phyloP scores from a whole-genome alignment of 2,329 filamentous ascomycete genomes.

The Endothia cerciana region DNA sequence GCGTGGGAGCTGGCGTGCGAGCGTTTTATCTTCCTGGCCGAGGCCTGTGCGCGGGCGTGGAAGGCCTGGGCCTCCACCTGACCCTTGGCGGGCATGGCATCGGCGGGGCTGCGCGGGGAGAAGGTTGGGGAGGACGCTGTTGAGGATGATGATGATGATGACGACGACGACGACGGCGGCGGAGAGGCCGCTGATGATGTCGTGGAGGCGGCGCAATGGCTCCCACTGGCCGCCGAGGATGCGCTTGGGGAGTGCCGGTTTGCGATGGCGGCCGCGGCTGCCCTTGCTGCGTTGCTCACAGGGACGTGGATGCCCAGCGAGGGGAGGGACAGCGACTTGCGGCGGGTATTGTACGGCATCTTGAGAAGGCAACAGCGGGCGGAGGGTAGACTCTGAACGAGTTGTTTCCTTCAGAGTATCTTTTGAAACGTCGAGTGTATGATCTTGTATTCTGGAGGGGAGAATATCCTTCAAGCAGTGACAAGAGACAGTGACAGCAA shows the following conservation, averaged over 20 bases:
- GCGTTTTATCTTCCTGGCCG: conserved; percentile 73
- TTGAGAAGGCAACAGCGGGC: conserved; percentile 26
- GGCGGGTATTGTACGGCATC: conserved; percentile 96
- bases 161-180: conserved; percentile 35
- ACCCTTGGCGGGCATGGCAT: conserved; percentile 7
- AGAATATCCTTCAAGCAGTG: not conserved
- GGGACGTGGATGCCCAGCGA: conserved; percentile 91
- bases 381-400: not conserved
- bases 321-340: conserved; percentile 91
- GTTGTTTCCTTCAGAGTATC: not conserved
- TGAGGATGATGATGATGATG: conserved; percentile 35
- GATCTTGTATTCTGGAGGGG: not conserved
- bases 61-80: conserved; percentile 26
- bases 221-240: conserved; percentile 35
- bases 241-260: conserved; percentile 41
- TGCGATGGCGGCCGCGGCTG: conserved; percentile 54
- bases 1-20: conserved; percentile 62
- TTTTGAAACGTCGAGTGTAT: not conserved
- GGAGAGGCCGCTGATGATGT: conserved; percentile 38
- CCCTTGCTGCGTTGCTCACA: conserved; percentile 64
- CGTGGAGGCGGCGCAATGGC: conserved; percentile 32
- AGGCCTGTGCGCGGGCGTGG: conserved; percentile 43
- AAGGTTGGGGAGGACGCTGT: conserved; percentile 36
- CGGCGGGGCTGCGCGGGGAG: conserved; percentile 29
- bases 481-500: not conserved